Base-by-base conservation (phyloP, 2,329 filamentous ascomycete species). In the Botrytis squamosa region DNA sequence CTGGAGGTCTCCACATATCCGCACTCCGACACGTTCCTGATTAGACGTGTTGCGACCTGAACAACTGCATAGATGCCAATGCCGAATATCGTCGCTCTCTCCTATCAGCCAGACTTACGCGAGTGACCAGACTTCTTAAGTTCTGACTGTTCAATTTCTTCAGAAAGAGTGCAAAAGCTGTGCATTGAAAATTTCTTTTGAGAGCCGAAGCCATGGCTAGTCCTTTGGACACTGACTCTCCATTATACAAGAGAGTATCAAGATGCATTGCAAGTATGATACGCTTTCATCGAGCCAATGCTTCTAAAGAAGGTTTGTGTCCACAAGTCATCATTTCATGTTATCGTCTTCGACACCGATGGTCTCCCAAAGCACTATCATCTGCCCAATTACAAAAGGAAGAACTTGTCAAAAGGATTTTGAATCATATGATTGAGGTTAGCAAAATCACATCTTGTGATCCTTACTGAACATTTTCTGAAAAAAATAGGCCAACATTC, bases 401-500 rank as follows among this genome's bases (percentile, higher is more conserved):
- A 40, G 70, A 49, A n/a, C 46, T 67, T 68, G 55, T 72, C 9
- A 63, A 40, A 67, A 59, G 40, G 16, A 42, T 72, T n/a, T 33
- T 72, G 36, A 42, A 72, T 29, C 63, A 72, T 14, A 72, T 72
- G 70, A 72, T 72, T 46, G 62, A 72, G 63, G 70, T 68, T 38
- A 46, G 70, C 16, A 57, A 46, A 12, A 20, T 52, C 46, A 44
- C 33, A 36, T 38, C 63, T 60, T 57, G 18, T 29, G 3, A 18
- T 57, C 22, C 20, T 72, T 22, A 36, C 25, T 29, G 16, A n/a
- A 40, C n/a, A 18, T 29, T 33, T 14, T 46, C 63, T 72, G 67
- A 72, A 22, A 40, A 40, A 49, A 49, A 49, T 22, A 72, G 62
- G 40, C 33, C 22, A 38, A 59, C 33, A 44, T 70, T n/a, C 38